Percentiles rank a stretch among this genome's conserved stretches.
phyloP scores from a whole-genome alignment of 345 rosid genomes.

The Aurinia saxatilis region DNA sequence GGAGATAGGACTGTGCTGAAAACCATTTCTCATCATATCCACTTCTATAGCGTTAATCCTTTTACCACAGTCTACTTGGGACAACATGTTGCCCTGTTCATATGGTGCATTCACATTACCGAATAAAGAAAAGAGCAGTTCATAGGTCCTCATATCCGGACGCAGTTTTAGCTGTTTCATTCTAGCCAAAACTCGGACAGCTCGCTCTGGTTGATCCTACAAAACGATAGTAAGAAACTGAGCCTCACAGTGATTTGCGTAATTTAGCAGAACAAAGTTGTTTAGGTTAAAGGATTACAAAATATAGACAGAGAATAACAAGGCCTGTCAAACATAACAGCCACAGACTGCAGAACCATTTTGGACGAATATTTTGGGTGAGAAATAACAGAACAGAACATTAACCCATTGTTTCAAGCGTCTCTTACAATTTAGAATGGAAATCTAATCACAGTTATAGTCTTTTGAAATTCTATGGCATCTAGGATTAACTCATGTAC shows the following conservation, averaged over 20 bases:
- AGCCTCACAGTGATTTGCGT: not conserved
- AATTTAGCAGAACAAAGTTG: not conserved
- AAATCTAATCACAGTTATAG: not conserved
- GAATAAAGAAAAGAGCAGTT: conserved; percentile 64
- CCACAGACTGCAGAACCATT: not conserved
- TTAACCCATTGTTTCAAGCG: not conserved
- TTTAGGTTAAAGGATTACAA: not conserved
- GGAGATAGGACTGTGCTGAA: conserved; percentile 57
- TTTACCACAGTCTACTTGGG: conserved; percentile 49
- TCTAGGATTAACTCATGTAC: not conserved
- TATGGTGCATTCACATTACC: conserved; percentile 70
- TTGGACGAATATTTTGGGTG: not conserved
- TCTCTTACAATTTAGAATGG: not conserved
- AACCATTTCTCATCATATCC: conserved; percentile 65
- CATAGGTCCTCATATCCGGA: conserved; percentile 60
- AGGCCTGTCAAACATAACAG: not conserved
- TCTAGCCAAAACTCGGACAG: conserved; percentile 52
- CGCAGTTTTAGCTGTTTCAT: conserved; percentile 54
- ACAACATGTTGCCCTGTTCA: conserved; percentile 50
- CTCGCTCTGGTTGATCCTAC: conserved; percentile 84
- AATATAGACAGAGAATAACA: not conserved
- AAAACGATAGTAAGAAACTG: conserved; percentile 14
- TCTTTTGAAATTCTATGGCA: not conserved
- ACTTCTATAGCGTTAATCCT: conserved; percentile 62
- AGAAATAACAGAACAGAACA: not conserved